These are phyloP conservation scores for Pisolithus orientalis DNA, from an alignment of 768 basidiomycete genomes.

Conservation along the genomic window DNA sequence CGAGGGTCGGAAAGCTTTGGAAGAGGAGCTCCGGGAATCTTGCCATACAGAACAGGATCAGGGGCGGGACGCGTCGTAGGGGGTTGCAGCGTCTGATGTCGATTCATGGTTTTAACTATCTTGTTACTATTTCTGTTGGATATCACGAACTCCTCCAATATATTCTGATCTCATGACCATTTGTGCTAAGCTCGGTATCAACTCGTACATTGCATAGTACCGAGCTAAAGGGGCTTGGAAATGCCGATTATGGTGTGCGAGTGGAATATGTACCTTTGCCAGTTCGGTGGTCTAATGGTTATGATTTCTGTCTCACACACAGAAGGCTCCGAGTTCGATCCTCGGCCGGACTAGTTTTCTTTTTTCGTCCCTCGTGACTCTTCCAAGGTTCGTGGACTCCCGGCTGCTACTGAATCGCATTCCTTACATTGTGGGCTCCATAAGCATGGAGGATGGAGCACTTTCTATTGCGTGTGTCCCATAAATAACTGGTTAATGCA, in stretches of 20 bases:
- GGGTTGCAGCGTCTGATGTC: background rate
- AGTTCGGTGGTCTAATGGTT: slow-evolving; percentile 34
- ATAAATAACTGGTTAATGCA: background rate
- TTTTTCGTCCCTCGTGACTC: background rate
- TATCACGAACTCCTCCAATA: slow-evolving; percentile 1
- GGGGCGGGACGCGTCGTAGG: slow-evolving; percentile 6
- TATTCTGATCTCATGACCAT: background rate
- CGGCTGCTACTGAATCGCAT: background rate
- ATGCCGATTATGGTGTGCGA: background rate
- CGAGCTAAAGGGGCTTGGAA: background rate
- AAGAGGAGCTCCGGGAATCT: slow-evolving; percentile 52
- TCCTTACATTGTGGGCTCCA: background rate
- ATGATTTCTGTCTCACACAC: slow-evolving; percentile 35
- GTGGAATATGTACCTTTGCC: background rate
- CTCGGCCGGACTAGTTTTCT: slow-evolving; percentile 29
- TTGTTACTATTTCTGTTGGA: slow-evolving; percentile 1
- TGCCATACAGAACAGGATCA: slow-evolving; percentile 1
- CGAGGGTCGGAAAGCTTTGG: slow-evolving; percentile 63
- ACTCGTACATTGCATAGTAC: background rate
- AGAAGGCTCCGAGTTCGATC: slow-evolving; percentile 33
- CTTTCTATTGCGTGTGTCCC: slow-evolving; percentile 25
- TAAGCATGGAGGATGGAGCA: slow-evolving; percentile 19
- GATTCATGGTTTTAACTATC: slow-evolving; percentile 2
- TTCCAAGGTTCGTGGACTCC: background rate
- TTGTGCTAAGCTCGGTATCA: background rate